Conservation (phyloP, 805 yeast species). For the Metschnikowia matae region DNA sequence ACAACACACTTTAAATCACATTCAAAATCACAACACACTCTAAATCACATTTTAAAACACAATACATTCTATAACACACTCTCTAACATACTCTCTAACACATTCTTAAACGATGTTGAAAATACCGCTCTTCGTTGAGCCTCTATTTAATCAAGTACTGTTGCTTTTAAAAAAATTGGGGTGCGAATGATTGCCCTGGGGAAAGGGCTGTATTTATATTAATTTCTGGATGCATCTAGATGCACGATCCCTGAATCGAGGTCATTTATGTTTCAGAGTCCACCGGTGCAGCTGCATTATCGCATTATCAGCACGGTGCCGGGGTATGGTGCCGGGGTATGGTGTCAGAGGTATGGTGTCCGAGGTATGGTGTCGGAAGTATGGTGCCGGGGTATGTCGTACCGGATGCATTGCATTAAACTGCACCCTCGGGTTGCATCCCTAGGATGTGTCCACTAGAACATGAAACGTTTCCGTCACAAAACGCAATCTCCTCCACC, state of each 20-base stretch:
- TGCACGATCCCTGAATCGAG: neutral
- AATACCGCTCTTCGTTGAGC: no score
- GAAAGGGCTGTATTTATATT: neutral
- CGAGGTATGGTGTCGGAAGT: no score
- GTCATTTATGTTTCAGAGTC: neutral
- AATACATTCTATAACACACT: no score
- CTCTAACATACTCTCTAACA: no score
- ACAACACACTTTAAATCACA: no score
- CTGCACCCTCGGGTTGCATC: neutral
- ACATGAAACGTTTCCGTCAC: conserved; percentile 6
- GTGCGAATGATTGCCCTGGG: neutral
- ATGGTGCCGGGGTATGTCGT: neutral
- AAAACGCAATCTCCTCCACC: conserved; percentile 8
- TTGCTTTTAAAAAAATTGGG: neutral
- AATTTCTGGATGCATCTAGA: neutral
- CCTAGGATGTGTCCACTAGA: neutral
- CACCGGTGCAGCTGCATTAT: neutral
- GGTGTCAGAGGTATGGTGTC: neutral
- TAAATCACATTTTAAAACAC: no score
- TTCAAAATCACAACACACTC: no score
- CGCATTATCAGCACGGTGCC: neutral
- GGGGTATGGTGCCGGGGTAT: neutral
- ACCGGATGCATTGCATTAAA: neutral
- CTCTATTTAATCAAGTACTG: neutral
- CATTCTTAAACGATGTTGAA: no score